Base-by-base conservation (phyloP, 768 basidiomycete genomes). In the Dioszegia aurantiaca region DNA sequence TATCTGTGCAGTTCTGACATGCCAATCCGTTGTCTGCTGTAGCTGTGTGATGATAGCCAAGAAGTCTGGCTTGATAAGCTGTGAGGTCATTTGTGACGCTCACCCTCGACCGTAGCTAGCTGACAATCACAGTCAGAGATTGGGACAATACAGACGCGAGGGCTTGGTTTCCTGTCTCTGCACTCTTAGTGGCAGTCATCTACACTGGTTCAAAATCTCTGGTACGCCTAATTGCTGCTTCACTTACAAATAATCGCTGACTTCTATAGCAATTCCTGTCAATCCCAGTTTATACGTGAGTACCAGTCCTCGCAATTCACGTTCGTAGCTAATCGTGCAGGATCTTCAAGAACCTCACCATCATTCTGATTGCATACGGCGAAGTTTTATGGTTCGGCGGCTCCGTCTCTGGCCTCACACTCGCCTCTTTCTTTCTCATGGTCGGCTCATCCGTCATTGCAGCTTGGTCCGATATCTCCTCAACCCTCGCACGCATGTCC, bases 321-420 rank as follows among this genome's bases (percentile, higher is more conserved):
- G 14, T 26, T 21, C 27, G 23, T 11, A 27, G 47, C 54, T 55
- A 40, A 57, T 40, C 26, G 28, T 43, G 10, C 47, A 71, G 69
- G 0, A 98, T 99, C 63, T 98, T 98, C 84, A 99, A 99, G 79
- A 99, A 99, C 75, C 73, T 98, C 70, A 97, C 95, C n/a, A 99
- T 98, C 69, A 98, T 99, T 64, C 83, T 99, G 27, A 98, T 98
- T 72, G 57, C 57, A 2, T 58, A 58, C 47, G 57, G 57, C 36
- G 57, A 58, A 28, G 57, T 58, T 33, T 17, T 58, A 14, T 58
- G 57, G 57, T 98, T 98, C 70, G 90, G 87, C 47, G 92, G 93
- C 24, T 81, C 82, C 64, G 86, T 98, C 39, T 92, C 92, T 0
- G 83, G 84, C 1, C 81, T 98, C 53, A 93, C 93, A 0, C 84